Conservation (phyloP, 2,329 filamentous ascomycete species). For the Diplodia sapinea region DNA sequence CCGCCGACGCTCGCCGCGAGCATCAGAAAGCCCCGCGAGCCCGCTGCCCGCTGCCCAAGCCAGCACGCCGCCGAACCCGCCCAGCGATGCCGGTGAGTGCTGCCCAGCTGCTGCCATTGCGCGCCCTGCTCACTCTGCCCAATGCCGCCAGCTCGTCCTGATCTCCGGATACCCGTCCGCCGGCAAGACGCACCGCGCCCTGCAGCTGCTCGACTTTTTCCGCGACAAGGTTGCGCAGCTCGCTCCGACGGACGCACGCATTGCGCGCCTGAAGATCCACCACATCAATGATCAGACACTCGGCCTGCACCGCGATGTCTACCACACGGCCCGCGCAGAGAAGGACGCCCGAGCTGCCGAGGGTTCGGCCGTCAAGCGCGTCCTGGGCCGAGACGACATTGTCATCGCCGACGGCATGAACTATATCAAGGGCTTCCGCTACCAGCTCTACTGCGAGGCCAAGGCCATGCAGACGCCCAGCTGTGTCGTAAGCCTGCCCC, state of each 20-base stretch:
- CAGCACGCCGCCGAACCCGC: slow-evolving; percentile 8
- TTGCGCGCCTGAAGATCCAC: slow-evolving; percentile 67
- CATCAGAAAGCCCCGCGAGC: background rate
- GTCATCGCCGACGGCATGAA: slow-evolving; percentile 81
- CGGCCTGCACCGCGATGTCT: slow-evolving; percentile 71
- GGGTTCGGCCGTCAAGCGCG: slow-evolving; percentile 78
- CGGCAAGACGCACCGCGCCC: slow-evolving; percentile 66
- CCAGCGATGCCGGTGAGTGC: slow-evolving; percentile 33
- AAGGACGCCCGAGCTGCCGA: slow-evolving; percentile 80
- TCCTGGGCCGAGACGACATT: slow-evolving; percentile 73
- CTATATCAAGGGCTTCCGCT: slow-evolving; percentile 90
- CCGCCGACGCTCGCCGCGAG: slow-evolving; percentile 16
- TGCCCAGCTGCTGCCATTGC: background rate
- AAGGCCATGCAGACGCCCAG: slow-evolving; percentile 78
- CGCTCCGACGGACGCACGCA: slow-evolving; percentile 53
- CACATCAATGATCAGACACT: slow-evolving; percentile 76
- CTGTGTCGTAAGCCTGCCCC: slow-evolving; percentile 65
- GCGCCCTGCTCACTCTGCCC: slow-evolving; percentile 7
- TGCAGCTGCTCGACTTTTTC: slow-evolving; percentile 70
- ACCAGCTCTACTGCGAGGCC: slow-evolving; percentile 83
- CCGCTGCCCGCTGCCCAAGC: background rate
- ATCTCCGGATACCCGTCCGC: slow-evolving; percentile 68
- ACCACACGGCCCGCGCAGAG: slow-evolving; percentile 77
- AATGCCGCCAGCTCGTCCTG: slow-evolving; percentile 60
- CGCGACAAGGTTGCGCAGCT: slow-evolving; percentile 60